Evolutionary conservation across 75 land plant species (phyloP).

Genomic region (Picea glauca): DNA sequence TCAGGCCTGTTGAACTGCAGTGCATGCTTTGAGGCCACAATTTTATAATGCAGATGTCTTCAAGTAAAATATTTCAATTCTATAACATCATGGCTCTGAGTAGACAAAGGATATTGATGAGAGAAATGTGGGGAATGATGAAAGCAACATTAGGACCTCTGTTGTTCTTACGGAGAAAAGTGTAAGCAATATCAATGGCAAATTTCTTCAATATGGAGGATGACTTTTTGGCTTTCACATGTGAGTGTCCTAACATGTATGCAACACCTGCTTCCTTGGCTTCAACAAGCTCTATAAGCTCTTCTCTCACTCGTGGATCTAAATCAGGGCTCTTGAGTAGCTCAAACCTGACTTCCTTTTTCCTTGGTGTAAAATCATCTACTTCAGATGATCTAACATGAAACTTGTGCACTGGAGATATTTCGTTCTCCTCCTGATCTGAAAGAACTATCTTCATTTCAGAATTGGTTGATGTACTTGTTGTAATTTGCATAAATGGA

Average conservation of each 20-base stretch:
- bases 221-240: constrained; percentile 61
- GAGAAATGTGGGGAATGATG: constrained; percentile 73
- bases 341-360: constrained; percentile 58
- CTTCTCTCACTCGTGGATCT: constrained; percentile 47
- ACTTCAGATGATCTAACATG: neutral
- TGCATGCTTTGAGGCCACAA: too few relatives aligned
- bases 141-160: constrained; percentile 67
- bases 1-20: too few relatives aligned
- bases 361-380: constrained; percentile 9
- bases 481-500: too few relatives aligned
- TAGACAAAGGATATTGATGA: constrained; percentile 50
- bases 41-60: too few relatives aligned
- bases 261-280: constrained; percentile 84
- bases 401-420: neutral
- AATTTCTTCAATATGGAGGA: constrained; percentile 72
- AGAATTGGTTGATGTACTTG: constrained; percentile 15
- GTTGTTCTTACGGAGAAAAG: constrained; percentile 82
- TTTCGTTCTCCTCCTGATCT: neutral
- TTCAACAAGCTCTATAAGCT: constrained; percentile 58
- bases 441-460: constrained; percentile 15
- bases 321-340: constrained; percentile 28
- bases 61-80: too few relatives aligned
- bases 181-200: constrained; percentile 64
- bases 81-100: too few relatives aligned
- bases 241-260: constrained; percentile 81